A percentile compares a stretch with the other conserved stretches of the same genome.
Evolutionary conservation across 495 filamentous ascomycete species (phyloP).

Genomic region (Xylaria palmicola): DNA sequence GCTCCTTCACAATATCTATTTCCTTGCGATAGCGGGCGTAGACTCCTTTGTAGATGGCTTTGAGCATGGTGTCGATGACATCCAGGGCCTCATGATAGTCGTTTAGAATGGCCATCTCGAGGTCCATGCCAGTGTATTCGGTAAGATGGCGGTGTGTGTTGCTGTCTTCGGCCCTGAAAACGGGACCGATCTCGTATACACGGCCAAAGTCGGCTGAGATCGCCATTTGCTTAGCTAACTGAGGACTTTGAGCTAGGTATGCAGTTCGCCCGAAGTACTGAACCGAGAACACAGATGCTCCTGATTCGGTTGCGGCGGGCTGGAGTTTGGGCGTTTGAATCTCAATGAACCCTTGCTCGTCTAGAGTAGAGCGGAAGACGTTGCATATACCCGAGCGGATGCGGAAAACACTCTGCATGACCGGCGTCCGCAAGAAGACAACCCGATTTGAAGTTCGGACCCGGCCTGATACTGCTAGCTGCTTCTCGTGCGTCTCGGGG

Average conservation of each 20-base stretch:
- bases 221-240: conserved; percentile 92
- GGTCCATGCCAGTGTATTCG: conserved; percentile 91
- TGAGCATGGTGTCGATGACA: conserved; percentile 79
- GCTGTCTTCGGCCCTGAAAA: conserved; percentile 97
- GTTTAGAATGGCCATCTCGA: conserved; percentile 86
- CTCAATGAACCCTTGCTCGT: conserved; percentile 78
- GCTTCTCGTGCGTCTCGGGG: conserved; percentile 41
- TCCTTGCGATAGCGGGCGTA: conserved; percentile 67
- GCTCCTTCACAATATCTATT: conserved; percentile 63
- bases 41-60: conserved; percentile 80
- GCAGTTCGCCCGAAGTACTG: conserved; percentile 89
- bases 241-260: conserved; percentile 90
- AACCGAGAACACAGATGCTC: conserved; percentile 89
- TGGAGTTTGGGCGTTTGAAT: conserved; percentile 93
- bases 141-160: conserved; percentile 96
- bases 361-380: conserved; percentile 76
- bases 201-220: conserved; percentile 88
- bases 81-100: conserved; percentile 91
- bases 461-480: conserved; percentile 39
- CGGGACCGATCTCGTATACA: conserved; percentile 89
- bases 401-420: conserved; percentile 85
- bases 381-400: conserved; percentile 72
- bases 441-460: conserved; percentile 75
- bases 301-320: conserved; percentile 87
- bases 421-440: conserved; percentile 79